Conservation (phyloP, 73 alveolate genomes). For the Stentor roeselii region DNA sequence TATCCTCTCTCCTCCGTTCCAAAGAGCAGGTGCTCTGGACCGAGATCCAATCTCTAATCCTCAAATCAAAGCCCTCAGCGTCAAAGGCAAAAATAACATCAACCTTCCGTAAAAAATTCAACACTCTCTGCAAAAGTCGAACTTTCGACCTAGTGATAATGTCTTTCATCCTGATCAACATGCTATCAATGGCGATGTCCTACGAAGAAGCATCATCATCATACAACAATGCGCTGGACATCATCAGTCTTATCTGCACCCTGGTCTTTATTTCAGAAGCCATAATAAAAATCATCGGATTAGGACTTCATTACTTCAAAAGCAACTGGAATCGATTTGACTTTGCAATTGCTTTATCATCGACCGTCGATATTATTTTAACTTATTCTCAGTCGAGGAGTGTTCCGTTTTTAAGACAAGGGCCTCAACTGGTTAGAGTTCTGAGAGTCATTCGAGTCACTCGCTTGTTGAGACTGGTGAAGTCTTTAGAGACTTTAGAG, state of each 20-base stretch:
- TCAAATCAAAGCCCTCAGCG: slow-evolving; percentile 57
- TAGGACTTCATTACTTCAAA: slow-evolving; percentile 80
- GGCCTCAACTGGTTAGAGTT: slow-evolving; percentile 89
- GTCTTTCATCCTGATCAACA: slow-evolving; percentile 49
- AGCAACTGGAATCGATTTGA: slow-evolving; percentile 92
- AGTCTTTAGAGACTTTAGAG: slow-evolving; percentile 63
- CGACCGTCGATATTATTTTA: slow-evolving; percentile 77
- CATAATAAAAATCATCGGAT: slow-evolving; percentile 75
- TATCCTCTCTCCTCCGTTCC: slow-evolving; percentile 39
- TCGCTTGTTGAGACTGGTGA: slow-evolving; percentile 63
- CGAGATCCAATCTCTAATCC: slow-evolving; percentile 44
- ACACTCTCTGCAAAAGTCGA: slow-evolving; percentile 64
- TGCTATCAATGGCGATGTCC: slow-evolving; percentile 84
- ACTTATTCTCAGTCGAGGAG: slow-evolving; percentile 58
- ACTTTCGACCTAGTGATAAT: slow-evolving; percentile 70
- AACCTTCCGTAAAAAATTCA: slow-evolving; percentile 67
- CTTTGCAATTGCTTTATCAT: slow-evolving; percentile 86
- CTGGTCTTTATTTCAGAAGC: slow-evolving; percentile 80
- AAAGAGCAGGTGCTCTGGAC: slow-evolving; percentile 62
- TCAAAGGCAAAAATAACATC: slow-evolving; percentile 37
- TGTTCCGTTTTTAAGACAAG: slow-evolving; percentile 60
- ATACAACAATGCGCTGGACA: slow-evolving; percentile 42
- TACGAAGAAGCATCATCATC: slow-evolving; percentile 59
- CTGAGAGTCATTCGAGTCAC: slow-evolving; percentile 88
- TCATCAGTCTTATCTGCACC: slow-evolving; percentile 70